Base-by-base conservation (phyloP, 108 stramenopile genomes). In the Cyclotella cryptica region DNA sequence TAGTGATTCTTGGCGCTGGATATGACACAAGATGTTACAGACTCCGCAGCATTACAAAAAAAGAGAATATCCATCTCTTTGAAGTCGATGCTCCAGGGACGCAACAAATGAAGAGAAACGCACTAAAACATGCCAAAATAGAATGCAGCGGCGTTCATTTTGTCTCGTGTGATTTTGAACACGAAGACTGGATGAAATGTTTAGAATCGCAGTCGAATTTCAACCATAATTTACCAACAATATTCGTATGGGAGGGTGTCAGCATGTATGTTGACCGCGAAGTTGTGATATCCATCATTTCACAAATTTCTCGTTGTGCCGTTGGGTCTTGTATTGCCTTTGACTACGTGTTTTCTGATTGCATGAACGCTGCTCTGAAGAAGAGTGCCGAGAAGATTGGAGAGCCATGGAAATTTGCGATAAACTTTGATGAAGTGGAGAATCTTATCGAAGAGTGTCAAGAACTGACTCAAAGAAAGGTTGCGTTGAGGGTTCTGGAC, bases 201-300 rank as follows among this genome's bases (percentile, higher is more conserved):
- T 44, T 75, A 27, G 10, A 51, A 46, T 46, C 28, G 13, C 41
- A 54, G 19, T 66, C 66, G 5, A 52, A 66, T 21, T 75, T 75
- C 26, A 64, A 75, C 29, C 40, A 45, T 6, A 62, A 49, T 3
- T 41, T 75, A 15, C 74, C 74, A 57, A 47, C 74, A 13, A 14
- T 75, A 17, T 75, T 75, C 41, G 74, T 75, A 6, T 75, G 74
- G 74, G 74, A 75, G 26, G 74, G 74, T 24, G 74, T 75, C 8
- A 44, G 49, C 14, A 49, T 49, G 41, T 75, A 67, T 57, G 64
- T 75, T 22, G 64, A 66, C 1, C 51, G 26, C 30, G 64, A 75
- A 15, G 57, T 68, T 55, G 74, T 66, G 0, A 49, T 28, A 18
- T 41, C 53, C 12, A 75, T 64, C 3, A 53, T 75, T 10, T 68